These are phyloP conservation scores for Thielaviopsis musarum DNA, from an alignment of 2,329 filamentous ascomycete genomes.

Conservation along the genomic window DNA sequence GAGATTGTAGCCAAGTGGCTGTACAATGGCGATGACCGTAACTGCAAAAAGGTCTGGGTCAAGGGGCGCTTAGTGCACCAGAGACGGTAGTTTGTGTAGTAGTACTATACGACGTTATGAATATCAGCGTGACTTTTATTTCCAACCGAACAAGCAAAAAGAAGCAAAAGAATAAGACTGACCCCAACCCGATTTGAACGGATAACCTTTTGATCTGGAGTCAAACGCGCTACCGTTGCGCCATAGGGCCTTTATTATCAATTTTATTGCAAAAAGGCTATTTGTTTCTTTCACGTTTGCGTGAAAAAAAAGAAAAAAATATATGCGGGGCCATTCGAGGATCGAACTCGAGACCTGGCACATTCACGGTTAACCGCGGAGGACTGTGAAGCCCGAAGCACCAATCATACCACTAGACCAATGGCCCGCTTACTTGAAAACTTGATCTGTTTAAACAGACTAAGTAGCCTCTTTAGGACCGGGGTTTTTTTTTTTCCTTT, in stretches of 20 bases:
- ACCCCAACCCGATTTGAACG: slow-evolving; percentile 12
- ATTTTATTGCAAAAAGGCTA: too few species aligned
- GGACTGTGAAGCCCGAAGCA: slow-evolving; percentile 10
- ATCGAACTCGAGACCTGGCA: slow-evolving; percentile 10
- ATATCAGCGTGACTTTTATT: background rate
- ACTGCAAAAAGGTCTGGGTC: slow-evolving; percentile 81
- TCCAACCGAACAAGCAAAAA: background rate
- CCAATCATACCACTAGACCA: slow-evolving; percentile 15
- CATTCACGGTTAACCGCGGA: slow-evolving; percentile 8
- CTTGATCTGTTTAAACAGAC: background rate
- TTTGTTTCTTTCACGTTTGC: background rate
- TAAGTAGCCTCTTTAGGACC: background rate
- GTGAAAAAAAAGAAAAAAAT: background rate
- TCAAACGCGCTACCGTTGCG: slow-evolving; percentile 13
- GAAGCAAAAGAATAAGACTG: background rate
- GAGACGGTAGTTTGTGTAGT: slow-evolving; percentile 15
- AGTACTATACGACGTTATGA: background rate
- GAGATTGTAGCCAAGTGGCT: slow-evolving; percentile 88
- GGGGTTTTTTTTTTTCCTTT: background rate
- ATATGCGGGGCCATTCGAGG: slow-evolving; percentile 5
- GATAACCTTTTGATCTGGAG: slow-evolving; percentile 12
- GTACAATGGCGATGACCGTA: slow-evolving; percentile 83
- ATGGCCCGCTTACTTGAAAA: slow-evolving; percentile 4
- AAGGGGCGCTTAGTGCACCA: slow-evolving; percentile 64
- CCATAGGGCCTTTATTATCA: slow-evolving; percentile 6